Evolutionary conservation across 768 basidiomycete genomes (phyloP), one percentile per base, ranked within the genome.

Genomic region (Leucogyrophana mollusca): DNA sequence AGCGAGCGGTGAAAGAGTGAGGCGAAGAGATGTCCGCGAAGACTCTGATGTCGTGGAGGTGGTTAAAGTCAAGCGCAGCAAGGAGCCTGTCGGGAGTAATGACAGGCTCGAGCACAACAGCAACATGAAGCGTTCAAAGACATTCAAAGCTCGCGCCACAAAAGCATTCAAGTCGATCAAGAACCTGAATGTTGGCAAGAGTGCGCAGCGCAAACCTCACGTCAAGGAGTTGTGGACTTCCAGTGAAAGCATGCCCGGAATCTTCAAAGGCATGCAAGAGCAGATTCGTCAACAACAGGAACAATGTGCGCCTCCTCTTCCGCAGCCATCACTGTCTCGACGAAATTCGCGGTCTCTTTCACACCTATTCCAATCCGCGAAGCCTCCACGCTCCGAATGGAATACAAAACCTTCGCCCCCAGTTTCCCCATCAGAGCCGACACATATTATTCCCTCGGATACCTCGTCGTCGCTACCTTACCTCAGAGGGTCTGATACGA

Each of bases 1-100:
- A 30, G 27, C 6, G 13, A 30, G 6, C 27, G 27, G n/a, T 37
- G 35, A 37, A 16, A 33, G 33, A 38, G 20, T 22, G 14, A 45
- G 49, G 25, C 52, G 46, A 43, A 60, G 57, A 33, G 72, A 66
- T 13, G 62, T 73, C 47, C 78, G 77, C 49, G 80, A 77, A 16
- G 65, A 65, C 45, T 61, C 57, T 30, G 81, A 82, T 53, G 73
- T 83, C 27, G 65, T 82, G 11, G 82, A 85, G 57, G 76, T 84
- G 23, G 68, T 84, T 32, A 82, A 79, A 56, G 73, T 84, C 47
- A 69, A 73, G 52, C 74, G 80, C 30, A 35, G 35, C 34, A 59
- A 62, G 40, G 62, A 61, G 16, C 44, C 39, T 3, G 23, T 25
- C 2, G 41, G 45, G 40, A 22, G 40, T 9, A 20, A 40, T 9